Evolutionary conservation across 495 filamentous ascomycete species (phyloP).

Genomic region (Penicillium arizonense): DNA sequence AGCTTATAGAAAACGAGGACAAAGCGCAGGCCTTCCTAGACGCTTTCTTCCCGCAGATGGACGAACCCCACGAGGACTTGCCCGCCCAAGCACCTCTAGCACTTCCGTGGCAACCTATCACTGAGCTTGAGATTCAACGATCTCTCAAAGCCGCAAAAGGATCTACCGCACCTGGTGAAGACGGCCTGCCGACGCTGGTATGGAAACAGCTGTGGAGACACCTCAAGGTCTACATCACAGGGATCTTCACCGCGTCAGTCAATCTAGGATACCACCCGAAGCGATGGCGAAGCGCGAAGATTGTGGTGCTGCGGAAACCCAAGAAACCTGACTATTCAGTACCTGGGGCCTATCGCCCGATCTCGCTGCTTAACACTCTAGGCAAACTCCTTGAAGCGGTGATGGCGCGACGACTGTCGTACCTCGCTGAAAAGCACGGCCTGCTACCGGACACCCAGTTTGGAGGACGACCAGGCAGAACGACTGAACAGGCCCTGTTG

Average conservation of each 20-base stretch:
- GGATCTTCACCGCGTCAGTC: slow-evolving; percentile 16
- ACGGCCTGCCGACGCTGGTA: slow-evolving; percentile 18
- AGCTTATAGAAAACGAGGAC: slow-evolving; percentile 17
- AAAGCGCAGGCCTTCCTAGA: slow-evolving; percentile 23
- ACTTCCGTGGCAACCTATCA: slow-evolving; percentile 20
- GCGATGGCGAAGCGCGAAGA: slow-evolving; percentile 14
- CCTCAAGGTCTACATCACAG: slow-evolving; percentile 11
- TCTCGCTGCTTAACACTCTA: slow-evolving; percentile 26
- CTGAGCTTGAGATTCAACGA: slow-evolving; percentile 21
- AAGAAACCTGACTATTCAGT: slow-evolving; percentile 21
- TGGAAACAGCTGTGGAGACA: slow-evolving; percentile 22
- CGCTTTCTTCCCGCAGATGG: slow-evolving; percentile 26
- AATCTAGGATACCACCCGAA: slow-evolving; percentile 20
- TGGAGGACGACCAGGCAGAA: slow-evolving; percentile 21
- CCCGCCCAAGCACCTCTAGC: background rate
- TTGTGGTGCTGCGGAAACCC: slow-evolving; percentile 24
- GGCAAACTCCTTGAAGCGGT: slow-evolving; percentile 26
- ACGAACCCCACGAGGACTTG: background rate
- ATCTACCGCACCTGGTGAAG: slow-evolving; percentile 21
- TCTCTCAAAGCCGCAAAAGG: slow-evolving; percentile 17
- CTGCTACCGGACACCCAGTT: slow-evolving; percentile 26
- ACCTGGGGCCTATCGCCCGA: slow-evolving; percentile 20
- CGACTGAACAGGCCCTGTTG: slow-evolving; percentile 23
- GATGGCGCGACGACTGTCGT: slow-evolving; percentile 19
- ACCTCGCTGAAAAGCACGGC: slow-evolving; percentile 16